A percentile compares a stretch with the other conserved stretches of the same genome.
Evolutionary conservation across 176 grass and related monocot species (phyloP).

Genomic region (Triticum dicoccoides): DNA sequence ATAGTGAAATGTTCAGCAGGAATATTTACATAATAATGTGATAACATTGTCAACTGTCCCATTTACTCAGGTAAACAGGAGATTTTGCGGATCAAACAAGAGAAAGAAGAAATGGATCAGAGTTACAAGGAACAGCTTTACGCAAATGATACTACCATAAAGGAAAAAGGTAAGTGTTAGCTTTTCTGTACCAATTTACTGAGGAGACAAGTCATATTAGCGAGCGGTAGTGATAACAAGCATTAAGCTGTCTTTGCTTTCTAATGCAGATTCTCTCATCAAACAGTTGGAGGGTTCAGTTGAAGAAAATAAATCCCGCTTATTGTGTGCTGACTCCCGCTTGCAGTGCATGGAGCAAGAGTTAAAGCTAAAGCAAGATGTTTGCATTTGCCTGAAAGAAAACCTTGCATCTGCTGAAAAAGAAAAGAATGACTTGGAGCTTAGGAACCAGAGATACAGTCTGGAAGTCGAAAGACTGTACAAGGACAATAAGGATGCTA

Average conservation of each 20-base stretch:
- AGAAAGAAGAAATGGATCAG: constrained; percentile 81
- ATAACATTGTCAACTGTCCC: background rate
- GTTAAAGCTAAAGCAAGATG: constrained; percentile 72
- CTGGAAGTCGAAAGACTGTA: constrained; percentile 61
- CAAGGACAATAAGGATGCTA: constrained; percentile 55
- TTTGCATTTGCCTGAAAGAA: constrained; percentile 58
- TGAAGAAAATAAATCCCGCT: constrained; percentile 49
- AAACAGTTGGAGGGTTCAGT: constrained; percentile 63
- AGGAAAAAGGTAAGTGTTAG: constrained; percentile 63
- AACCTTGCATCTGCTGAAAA: constrained; percentile 46
- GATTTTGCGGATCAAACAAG: constrained; percentile 58
- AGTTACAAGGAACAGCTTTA: constrained; percentile 47
- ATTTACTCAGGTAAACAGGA: constrained; percentile 61
- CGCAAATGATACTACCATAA: constrained; percentile 54
- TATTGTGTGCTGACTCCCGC: constrained; percentile 56
- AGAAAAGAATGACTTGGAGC: constrained; percentile 62
- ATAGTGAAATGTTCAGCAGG: too few species aligned
- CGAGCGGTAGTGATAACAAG: background rate
- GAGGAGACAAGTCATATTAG: background rate
- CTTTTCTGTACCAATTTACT: constrained; percentile 23
- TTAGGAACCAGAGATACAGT: constrained; percentile 51
- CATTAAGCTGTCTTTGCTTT: constrained; percentile 14
- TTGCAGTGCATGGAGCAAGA: constrained; percentile 63
- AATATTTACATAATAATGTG: background rate
- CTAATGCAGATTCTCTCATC: constrained; percentile 65